These are phyloP conservation scores for Ogataea methylovora DNA, from an alignment of 805 yeast genomes.

Conservation along the genomic window DNA sequence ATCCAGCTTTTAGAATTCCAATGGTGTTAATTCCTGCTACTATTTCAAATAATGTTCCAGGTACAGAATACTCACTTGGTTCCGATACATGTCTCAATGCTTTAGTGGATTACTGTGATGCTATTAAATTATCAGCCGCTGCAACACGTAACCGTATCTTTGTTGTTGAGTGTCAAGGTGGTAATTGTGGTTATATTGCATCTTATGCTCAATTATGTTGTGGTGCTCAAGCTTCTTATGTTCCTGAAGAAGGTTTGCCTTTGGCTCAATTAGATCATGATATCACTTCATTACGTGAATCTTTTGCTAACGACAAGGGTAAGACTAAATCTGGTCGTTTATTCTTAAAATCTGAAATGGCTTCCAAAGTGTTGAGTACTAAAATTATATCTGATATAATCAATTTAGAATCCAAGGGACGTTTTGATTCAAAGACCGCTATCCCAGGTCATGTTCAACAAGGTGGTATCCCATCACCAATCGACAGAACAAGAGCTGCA, in stretches of 20 bases:
- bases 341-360: constrained; percentile 74
- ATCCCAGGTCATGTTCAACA: constrained; percentile 98
- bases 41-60: constrained; percentile 97
- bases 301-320: constrained; percentile 69
- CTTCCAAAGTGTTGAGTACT: constrained; percentile 77
- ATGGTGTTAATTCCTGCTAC: constrained; percentile 93
- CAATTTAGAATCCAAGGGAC: constrained; percentile 62
- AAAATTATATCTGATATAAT: constrained; percentile 78
- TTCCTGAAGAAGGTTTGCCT: constrained; percentile 78
- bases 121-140: constrained; percentile 89
- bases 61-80: constrained; percentile 93
- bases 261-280: constrained; percentile 69
- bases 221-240: constrained; percentile 88
- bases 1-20: constrained; percentile 92
- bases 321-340: constrained; percentile 79
- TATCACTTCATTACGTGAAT: constrained; percentile 57
- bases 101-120: constrained; percentile 88
- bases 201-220: constrained; percentile 75
- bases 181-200: constrained; percentile 91
- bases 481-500: constrained; percentile 85
- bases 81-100: constrained; percentile 93
- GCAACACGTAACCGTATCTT: constrained; percentile 91
- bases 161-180: constrained; percentile 98
- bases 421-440: constrained; percentile 88
- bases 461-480: constrained; percentile 91